Evolutionary conservation across 164 flowering plant species (phyloP).

Genomic region (Berberis vulgaris): DNA sequence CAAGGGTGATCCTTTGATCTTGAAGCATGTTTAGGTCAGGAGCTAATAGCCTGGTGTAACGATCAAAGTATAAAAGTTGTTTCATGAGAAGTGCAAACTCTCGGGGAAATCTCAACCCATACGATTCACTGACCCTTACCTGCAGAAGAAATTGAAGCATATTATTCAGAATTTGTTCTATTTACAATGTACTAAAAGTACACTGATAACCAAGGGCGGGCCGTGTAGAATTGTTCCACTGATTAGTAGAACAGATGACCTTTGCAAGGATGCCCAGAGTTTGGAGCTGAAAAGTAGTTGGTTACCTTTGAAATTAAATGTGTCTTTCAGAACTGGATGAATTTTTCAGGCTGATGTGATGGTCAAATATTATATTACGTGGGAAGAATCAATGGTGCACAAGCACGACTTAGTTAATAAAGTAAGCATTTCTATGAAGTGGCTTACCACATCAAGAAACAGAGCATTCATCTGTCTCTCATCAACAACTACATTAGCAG

Average conservation of each 20-base stretch:
- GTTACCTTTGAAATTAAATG: no score
- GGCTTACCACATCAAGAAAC: constrained; percentile 86
- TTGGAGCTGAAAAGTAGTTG: no score
- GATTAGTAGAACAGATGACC: no score
- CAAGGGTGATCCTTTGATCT: constrained; percentile 77
- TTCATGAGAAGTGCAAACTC: constrained; percentile 96
- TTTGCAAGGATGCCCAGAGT: no score
- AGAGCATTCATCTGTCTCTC: constrained; percentile 96
- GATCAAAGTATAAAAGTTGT: constrained; percentile 90
- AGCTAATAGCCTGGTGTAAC: constrained; percentile 83
- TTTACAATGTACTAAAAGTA: no score
- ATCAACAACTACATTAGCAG: constrained; percentile 74
- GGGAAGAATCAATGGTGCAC: no score
- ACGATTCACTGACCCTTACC: constrained; percentile 91
- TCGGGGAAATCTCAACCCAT: constrained; percentile 84
- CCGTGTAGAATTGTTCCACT: no score
- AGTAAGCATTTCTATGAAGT: not conserved
- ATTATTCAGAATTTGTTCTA: not conserved
- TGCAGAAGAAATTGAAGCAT: constrained; percentile 15
- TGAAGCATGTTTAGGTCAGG: constrained; percentile 90
- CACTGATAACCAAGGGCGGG: no score
- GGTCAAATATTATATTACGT: no score
- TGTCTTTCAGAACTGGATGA: no score
- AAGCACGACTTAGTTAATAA: not conserved
- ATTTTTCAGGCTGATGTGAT: no score